Evolutionary conservation across 2,329 filamentous ascomycete species (phyloP).

Genomic region (Diplodia seriata): DNA sequence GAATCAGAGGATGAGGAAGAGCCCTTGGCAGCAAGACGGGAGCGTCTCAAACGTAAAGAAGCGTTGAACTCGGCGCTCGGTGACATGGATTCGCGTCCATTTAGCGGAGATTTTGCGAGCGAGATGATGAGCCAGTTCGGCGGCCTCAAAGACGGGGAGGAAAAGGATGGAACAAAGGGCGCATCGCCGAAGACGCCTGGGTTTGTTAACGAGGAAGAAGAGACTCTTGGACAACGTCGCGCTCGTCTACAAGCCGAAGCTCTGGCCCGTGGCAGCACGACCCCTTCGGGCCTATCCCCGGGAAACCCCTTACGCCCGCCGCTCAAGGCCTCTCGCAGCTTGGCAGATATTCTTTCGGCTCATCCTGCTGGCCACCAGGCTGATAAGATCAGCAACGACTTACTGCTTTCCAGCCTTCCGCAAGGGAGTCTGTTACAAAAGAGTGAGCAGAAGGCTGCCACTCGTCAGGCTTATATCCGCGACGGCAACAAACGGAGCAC

Average conservation of each 20-base stretch:
- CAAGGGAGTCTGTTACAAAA: constrained; percentile 52
- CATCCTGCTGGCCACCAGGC: constrained; percentile 55
- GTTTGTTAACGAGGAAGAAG: constrained; percentile 62
- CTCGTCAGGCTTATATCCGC: constrained; percentile 45
- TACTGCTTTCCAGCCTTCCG: constrained; percentile 44
- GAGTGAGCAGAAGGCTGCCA: constrained; percentile 48
- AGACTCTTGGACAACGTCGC: constrained; percentile 79
- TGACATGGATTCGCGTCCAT: constrained; percentile 56
- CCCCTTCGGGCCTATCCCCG: constrained; percentile 19
- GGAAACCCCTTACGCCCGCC: constrained; percentile 41
- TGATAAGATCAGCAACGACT: constrained; percentile 47
- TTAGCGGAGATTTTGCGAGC: constrained; percentile 70
- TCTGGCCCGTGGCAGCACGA: constrained; percentile 48
- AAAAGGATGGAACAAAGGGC: constrained; percentile 38
- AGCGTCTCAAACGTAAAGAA: constrained; percentile 67
- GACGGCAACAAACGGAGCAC: constrained; percentile 44
- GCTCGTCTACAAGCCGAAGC: constrained; percentile 74
- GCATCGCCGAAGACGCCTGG: constrained; percentile 38
- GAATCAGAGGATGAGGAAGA: constrained; percentile 60
- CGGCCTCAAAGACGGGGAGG: constrained; percentile 40
- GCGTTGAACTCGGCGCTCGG: constrained; percentile 54
- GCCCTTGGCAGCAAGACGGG: constrained; percentile 70
- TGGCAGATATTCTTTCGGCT: constrained; percentile 68
- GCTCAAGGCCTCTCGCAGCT: constrained; percentile 57
- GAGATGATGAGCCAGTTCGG: constrained; percentile 66